These are phyloP conservation scores for Cyberlindnera misumaiensis DNA, from an alignment of 805 yeast species.

Conservation along the genomic window DNA sequence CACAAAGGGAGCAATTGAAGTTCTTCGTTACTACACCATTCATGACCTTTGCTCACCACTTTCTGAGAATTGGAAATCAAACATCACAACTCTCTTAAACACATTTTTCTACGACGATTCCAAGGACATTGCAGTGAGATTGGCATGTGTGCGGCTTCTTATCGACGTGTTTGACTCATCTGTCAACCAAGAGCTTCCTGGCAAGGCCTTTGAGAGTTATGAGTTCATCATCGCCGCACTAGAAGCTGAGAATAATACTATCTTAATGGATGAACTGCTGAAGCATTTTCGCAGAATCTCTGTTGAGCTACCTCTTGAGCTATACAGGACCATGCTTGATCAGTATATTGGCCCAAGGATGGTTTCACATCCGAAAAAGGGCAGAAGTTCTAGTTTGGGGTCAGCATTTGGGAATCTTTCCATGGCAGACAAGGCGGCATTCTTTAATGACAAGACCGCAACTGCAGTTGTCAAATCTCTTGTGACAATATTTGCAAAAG, in stretches of 20 bases:
- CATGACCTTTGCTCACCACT: slow-evolving; percentile 50
- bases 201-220: slow-evolving; percentile 7
- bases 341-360: slow-evolving; percentile 21
- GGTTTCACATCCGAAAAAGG: slow-evolving; percentile 2
- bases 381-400: slow-evolving; percentile 25
- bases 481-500: slow-evolving; percentile 23
- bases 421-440: slow-evolving; percentile 1
- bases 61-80: slow-evolving; percentile 43
- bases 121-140: slow-evolving; percentile 22
- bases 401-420: slow-evolving; percentile 10
- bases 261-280: slow-evolving; percentile 27
- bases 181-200: slow-evolving; percentile 8
- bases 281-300: slow-evolving; percentile 23
- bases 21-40: slow-evolving; percentile 41
- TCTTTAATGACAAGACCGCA: slow-evolving; percentile 13
- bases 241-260: slow-evolving; percentile 13
- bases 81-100: slow-evolving; percentile 37
- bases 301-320: slow-evolving; percentile 1
- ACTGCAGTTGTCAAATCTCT: slow-evolving; percentile 16
- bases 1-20: slow-evolving; percentile 31
- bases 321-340: slow-evolving; percentile 20
- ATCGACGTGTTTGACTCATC: slow-evolving; percentile 22
- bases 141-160: slow-evolving; percentile 25
- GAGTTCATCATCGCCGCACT: slow-evolving; percentile 16
- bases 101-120: slow-evolving; percentile 32